A percentile compares a stretch with the other conserved stretches of the same genome.
phyloP scores from a whole-genome alignment of 2,329 filamentous ascomycete species.

The Xylaria sp. region DNA sequence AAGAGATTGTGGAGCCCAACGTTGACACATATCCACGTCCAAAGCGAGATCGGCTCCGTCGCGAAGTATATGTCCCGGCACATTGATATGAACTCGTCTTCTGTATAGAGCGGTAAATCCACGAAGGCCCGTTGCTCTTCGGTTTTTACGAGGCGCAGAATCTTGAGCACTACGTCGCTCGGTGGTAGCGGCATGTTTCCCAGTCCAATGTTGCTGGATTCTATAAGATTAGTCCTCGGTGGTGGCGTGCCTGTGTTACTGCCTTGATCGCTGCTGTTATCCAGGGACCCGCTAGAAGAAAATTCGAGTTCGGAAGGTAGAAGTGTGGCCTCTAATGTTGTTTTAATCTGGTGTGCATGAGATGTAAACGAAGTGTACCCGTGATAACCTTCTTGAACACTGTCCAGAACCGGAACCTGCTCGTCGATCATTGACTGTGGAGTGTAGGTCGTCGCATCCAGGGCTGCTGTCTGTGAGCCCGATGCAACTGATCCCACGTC shows the following conservation, averaged over 20 bases:
- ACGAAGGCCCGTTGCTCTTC: slow-evolving; percentile 47
- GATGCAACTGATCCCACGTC: slow-evolving; percentile 15
- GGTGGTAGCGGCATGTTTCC: slow-evolving; percentile 44
- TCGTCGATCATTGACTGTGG: slow-evolving; percentile 46
- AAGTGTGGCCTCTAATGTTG: slow-evolving; percentile 41
- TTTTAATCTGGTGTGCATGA: slow-evolving; percentile 42
- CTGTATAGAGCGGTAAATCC: slow-evolving; percentile 43
- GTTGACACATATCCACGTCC: slow-evolving; percentile 47
- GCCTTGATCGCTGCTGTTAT: slow-evolving; percentile 15
- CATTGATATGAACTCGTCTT: slow-evolving; percentile 45
- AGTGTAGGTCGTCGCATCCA: slow-evolving; percentile 33
- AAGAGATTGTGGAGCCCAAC: slow-evolving; percentile 46
- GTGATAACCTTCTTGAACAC: slow-evolving; percentile 43
- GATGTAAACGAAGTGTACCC: slow-evolving; percentile 48
- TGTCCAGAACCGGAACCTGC: slow-evolving; percentile 42
- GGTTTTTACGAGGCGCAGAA: slow-evolving; percentile 44
- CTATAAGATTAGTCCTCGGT: neutral
- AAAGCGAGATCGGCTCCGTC: slow-evolving; percentile 45
- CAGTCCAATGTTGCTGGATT: slow-evolving; percentile 30
- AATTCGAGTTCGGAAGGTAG: slow-evolving; percentile 38
- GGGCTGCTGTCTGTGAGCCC: neutral
- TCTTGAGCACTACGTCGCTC: slow-evolving; percentile 43
- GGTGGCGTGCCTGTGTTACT: slow-evolving; percentile 14
- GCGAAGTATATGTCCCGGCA: slow-evolving; percentile 48
- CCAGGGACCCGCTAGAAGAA: slow-evolving; percentile 15